Percentiles rank a stretch among this genome's conserved stretches.
These are phyloP conservation scores for Spizellomyces sp. DNA, from an alignment of 192 early-diverging fungal genomes.

Conservation along the genomic window DNA sequence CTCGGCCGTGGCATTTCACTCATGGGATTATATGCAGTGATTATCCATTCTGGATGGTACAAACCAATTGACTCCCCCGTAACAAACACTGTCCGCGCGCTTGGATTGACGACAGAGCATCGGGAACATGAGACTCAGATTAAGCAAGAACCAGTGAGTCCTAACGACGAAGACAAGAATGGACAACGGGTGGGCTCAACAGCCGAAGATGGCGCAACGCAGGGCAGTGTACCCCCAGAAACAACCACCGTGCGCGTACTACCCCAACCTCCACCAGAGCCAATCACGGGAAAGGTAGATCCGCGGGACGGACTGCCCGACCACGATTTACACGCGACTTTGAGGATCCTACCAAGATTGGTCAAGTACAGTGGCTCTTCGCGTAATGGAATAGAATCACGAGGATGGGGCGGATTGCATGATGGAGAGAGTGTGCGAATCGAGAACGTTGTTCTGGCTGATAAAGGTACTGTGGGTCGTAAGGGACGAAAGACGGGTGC, in stretches of 20 bases:
- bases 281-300: background rate
- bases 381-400: constrained; percentile 51
- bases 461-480: constrained; percentile 42
- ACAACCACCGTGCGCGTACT: background rate
- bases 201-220: no score
- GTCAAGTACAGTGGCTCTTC: constrained; percentile 67
- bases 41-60: constrained; percentile 67
- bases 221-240: no score
- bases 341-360: constrained; percentile 74
- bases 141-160: background rate
- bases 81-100: background rate
- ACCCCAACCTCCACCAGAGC: background rate
- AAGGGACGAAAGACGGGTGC: constrained; percentile 49
- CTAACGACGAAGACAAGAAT: background rate
- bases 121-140: background rate
- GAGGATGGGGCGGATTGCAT: constrained; percentile 72
- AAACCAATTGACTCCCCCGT: constrained; percentile 44
- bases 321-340: constrained; percentile 68
- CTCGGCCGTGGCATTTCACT: background rate
- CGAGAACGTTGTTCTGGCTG: constrained; percentile 57
- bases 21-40: constrained; percentile 38
- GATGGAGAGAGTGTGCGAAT: constrained; percentile 75
- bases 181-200: no score
- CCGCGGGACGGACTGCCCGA: constrained; percentile 40
- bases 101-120: background rate